Evolutionary conservation across 352 stramenopile species (phyloP).

Genomic region (Elongisporangium undulatum): DNA sequence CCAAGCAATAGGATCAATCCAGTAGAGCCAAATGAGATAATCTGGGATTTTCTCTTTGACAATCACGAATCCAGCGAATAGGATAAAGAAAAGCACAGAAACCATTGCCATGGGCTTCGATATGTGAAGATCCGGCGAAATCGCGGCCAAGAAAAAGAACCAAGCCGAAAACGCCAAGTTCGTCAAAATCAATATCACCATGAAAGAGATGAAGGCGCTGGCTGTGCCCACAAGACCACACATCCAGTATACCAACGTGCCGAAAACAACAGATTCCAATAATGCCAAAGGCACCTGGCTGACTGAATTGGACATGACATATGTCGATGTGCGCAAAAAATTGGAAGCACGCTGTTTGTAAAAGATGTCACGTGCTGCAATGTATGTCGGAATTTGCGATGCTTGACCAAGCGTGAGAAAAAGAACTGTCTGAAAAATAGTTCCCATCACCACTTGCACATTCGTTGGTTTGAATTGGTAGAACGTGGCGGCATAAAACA

Average conservation of each 20-base stretch:
- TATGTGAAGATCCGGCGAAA: conserved; percentile 26
- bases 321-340: conserved; percentile 63
- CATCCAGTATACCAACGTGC: conserved; percentile 72
- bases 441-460: conserved; percentile 46
- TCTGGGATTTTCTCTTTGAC: conserved; percentile 35
- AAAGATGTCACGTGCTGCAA: conserved; percentile 49
- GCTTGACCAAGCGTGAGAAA: conserved; percentile 73
- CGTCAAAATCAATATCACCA: conserved; percentile 31
- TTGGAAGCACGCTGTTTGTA: conserved; percentile 79
- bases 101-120: conserved; percentile 41
- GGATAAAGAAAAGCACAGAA: conserved; percentile 36
- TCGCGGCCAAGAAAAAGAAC: conserved; percentile 37
- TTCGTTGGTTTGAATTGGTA: conserved; percentile 36
- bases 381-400: conserved; percentile 69
- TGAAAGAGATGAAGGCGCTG: conserved; percentile 29
- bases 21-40: conserved; percentile 63
- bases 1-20: conserved; percentile 55
- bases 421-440: conserved; percentile 71
- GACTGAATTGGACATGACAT: conserved; percentile 40
- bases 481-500: conserved; percentile 42
- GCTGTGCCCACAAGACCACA: conserved; percentile 37
- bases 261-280: conserved; percentile 63
- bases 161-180: conserved; percentile 36
- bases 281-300: conserved; percentile 28
- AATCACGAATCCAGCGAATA: conserved; percentile 56